phyloP scores from a whole-genome alignment of 148 eudicot species.

The Diospyros lotus region DNA sequence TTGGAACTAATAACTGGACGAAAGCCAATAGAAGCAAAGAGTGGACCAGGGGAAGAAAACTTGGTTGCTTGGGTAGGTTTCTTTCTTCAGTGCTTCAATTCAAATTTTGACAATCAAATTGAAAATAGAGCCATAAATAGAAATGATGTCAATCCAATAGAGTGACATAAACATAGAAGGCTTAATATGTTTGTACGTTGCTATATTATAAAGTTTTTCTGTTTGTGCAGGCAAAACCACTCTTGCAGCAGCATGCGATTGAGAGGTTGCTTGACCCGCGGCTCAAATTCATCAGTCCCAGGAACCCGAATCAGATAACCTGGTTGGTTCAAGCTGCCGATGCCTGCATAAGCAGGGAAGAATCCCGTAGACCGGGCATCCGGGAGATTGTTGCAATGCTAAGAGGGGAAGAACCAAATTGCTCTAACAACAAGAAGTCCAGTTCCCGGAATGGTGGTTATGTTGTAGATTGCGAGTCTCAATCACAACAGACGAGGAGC shows the following conservation, averaged over 20 bases:
- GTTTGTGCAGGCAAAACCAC: slow-evolving; percentile 76
- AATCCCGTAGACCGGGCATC: slow-evolving; percentile 65
- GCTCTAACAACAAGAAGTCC: slow-evolving; percentile 34
- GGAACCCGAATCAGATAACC: slow-evolving; percentile 45
- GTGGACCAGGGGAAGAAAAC: slow-evolving; percentile 90
- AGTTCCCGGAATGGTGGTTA: slow-evolving; percentile 25
- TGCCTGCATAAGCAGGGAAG: slow-evolving; percentile 74
- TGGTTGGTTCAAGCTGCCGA: slow-evolving; percentile 76
- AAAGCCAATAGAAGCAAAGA: slow-evolving; percentile 77
- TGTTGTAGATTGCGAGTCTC: slow-evolving; percentile 27
- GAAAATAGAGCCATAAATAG: too few relatives aligned
- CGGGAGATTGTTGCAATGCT: slow-evolving; percentile 56
- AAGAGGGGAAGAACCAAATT: slow-evolving; percentile 45
- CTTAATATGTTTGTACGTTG: too few relatives aligned
- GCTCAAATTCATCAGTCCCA: slow-evolving; percentile 38
- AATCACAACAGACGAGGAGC: slow-evolving; percentile 44
- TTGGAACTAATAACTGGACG: slow-evolving; percentile 84
- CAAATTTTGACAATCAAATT: too few relatives aligned
- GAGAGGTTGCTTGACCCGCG: slow-evolving; percentile 62
- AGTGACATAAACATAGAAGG: not conserved
- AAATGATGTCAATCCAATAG: too few relatives aligned
- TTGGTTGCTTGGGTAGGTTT: slow-evolving; percentile 84
- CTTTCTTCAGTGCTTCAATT: not conserved
- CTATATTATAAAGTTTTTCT: too few relatives aligned
- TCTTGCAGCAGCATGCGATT: slow-evolving; percentile 58